A percentile compares a stretch with the other conserved stretches of the same genome.
phyloP scores from a whole-genome alignment of 805 yeast genomes.

The Lipomyces starkeyi region DNA sequence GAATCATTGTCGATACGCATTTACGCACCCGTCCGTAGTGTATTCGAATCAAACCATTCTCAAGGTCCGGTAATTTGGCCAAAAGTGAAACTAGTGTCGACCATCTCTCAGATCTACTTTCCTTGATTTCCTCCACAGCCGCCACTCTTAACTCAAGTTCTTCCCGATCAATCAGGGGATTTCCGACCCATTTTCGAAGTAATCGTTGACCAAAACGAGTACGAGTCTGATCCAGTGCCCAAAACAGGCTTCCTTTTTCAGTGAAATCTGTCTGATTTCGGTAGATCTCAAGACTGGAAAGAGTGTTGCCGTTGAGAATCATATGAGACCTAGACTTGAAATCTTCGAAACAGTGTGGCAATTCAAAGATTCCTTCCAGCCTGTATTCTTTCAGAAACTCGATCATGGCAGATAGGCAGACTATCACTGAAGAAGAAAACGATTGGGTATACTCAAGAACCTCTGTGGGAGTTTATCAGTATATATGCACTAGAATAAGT shows the following conservation, averaged over 20 bases:
- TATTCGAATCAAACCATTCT: slow-evolving; percentile 60
- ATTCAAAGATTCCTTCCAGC: slow-evolving; percentile 60
- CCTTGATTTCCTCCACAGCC: slow-evolving; percentile 59
- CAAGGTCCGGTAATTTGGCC: slow-evolving; percentile 59
- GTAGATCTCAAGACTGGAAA: slow-evolving; percentile 77
- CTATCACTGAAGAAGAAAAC: slow-evolving; percentile 43
- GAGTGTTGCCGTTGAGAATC: slow-evolving; percentile 67
- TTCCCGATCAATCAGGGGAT: slow-evolving; percentile 65
- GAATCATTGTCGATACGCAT: background rate
- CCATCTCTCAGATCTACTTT: slow-evolving; percentile 34
- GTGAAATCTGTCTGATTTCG: slow-evolving; percentile 63
- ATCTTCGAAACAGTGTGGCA: slow-evolving; percentile 56
- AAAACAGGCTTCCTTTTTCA: slow-evolving; percentile 71
- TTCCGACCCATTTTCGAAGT: slow-evolving; percentile 72
- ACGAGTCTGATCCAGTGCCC: slow-evolving; percentile 80
- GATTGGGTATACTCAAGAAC: slow-evolving; percentile 40
- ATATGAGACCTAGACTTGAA: slow-evolving; percentile 58
- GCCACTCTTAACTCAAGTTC: slow-evolving; percentile 65
- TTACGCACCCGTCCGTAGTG: slow-evolving; percentile 54
- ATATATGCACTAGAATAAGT: background rate
- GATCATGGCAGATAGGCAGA: slow-evolving; percentile 56
- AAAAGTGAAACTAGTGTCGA: slow-evolving; percentile 45
- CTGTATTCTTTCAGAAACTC: slow-evolving; percentile 67
- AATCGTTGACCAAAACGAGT: slow-evolving; percentile 77
- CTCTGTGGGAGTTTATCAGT: background rate